Conservation (phyloP, 352 stramenopile genomes). For the Phytophthora tubulina region DNA sequence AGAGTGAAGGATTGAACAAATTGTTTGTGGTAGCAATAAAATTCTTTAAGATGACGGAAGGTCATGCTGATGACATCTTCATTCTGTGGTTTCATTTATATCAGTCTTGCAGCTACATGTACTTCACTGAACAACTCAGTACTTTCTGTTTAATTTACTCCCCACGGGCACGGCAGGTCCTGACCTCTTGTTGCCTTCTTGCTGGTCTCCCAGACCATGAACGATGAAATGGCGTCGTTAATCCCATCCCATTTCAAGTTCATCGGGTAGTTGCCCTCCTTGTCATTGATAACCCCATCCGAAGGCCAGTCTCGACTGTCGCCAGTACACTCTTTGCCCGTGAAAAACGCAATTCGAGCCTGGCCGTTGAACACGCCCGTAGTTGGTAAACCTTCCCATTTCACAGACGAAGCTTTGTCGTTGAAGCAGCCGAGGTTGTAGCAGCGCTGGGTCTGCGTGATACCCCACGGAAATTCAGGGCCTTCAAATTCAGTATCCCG, state of each 20-base stretch:
- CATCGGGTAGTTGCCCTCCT: constrained; percentile 32
- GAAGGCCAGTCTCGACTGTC: constrained; percentile 20
- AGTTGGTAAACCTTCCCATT: constrained; percentile 29
- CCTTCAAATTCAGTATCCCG: constrained; percentile 17
- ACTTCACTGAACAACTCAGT: too few species aligned
- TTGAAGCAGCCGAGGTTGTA: constrained; percentile 42
- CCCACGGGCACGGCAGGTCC: constrained; percentile 23
- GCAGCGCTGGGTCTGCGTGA: constrained; percentile 25
- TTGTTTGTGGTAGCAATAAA: neutral
- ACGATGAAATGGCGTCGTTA: constrained; percentile 35
- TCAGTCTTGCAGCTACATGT: too few species aligned
- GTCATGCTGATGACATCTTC: neutral
- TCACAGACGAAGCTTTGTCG: constrained; percentile 36
- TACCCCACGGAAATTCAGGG: constrained; percentile 18
- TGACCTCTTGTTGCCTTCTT: constrained; percentile 29
- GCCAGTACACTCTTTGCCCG: constrained; percentile 15
- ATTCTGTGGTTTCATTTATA: too few species aligned
- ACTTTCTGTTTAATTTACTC: too few species aligned
- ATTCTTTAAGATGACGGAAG: neutral
- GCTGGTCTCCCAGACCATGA: constrained; percentile 35
- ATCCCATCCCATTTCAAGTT: constrained; percentile 33
- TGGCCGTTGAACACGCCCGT: constrained; percentile 16
- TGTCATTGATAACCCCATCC: constrained; percentile 25
- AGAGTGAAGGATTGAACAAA: neutral
- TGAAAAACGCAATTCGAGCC: constrained; percentile 40